Evolutionary conservation across 352 stramenopile species (phyloP), one percentile per base, ranked within the genome.

Genomic region (Pythium brassicae): DNA sequence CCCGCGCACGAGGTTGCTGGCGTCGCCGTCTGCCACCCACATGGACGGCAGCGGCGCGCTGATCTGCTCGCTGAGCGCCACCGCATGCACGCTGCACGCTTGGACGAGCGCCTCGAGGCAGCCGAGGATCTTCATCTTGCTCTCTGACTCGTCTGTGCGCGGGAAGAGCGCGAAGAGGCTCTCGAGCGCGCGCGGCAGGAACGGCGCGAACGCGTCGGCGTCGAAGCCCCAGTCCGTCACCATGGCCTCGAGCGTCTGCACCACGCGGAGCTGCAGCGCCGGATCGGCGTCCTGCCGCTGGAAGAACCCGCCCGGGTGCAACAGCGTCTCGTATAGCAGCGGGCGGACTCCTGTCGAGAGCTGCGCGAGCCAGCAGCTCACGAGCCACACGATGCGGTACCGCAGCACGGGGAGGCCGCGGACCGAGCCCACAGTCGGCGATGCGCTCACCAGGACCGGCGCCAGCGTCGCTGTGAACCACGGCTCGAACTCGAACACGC

Each of bases 351-450:
- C 66, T n/a, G 71, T 70, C 9, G 74, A 87, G 19, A 94, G 57
- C 65, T 95, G 84, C 8, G 83, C 86, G 50, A 95, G 66, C 83
- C 84, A 95, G 60, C 86, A 94, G 53, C 80, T 89, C 27, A 93
- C 75, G 25, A 95, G 83, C 84, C 86, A 95, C 53, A 95, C 74
- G 54, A 93, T 83, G 19, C 86, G 80, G 37, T 74, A 86, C 9
- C 68, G 71, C 25, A 95, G 71, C 45, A 95, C 76, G 8, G 85
- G 85, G 20, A 89, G 62, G 17, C 70, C 70, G 17, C 65, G 63
- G 37, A 83, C 53, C 3, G 63, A 80, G 22, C 79, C 78, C 19
- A 74, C 58, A 9, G 49, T 39, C 19, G 56, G 19, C 6, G 70
- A 49, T 27, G 53, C 51, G 23, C 66, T 66, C 6, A 82, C 58